A percentile compares a stretch with the other conserved stretches of the same genome.
phyloP scores from a whole-genome alignment of 2,329 filamentous ascomycete species.

The Metarhizium brunneum region DNA sequence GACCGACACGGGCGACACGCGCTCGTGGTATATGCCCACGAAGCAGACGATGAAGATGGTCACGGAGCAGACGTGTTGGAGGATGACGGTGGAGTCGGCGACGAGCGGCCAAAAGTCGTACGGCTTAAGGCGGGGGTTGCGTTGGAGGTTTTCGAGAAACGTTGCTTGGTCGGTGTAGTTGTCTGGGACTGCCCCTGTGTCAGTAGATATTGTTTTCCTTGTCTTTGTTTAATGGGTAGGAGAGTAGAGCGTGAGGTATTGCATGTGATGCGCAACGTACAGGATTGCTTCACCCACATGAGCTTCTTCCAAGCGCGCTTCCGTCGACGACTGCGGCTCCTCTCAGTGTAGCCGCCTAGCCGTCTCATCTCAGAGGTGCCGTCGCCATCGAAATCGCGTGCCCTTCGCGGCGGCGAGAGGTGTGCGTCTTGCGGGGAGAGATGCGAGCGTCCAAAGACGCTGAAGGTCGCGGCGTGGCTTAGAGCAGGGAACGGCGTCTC shows the following conservation, averaged over 20 bases:
- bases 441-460: constrained; percentile 48
- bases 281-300: constrained; percentile 95
- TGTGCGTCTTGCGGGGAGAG: constrained; percentile 83
- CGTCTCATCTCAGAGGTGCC: constrained; percentile 28
- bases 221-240: too few species aligned
- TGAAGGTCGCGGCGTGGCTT: constrained; percentile 19
- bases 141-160: constrained; percentile 90
- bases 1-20: constrained; percentile 82
- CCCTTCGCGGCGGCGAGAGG: constrained; percentile 52
- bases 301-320: constrained; percentile 87
- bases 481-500: constrained; percentile 27
- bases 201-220: neutral
- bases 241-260: too few species aligned
- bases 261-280: constrained; percentile 35
- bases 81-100: constrained; percentile 89
- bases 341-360: constrained; percentile 43
- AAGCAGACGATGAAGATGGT: constrained; percentile 94
- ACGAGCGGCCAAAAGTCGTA: constrained; percentile 99
- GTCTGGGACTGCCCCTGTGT: constrained; percentile 61
- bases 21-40: constrained; percentile 76
- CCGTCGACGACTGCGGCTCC: constrained; percentile 57
- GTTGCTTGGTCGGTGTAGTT: constrained; percentile 98
- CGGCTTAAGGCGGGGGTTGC: constrained; percentile 84
- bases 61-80: constrained; percentile 93
- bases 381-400: constrained; percentile 19